phyloP scores from a whole-genome alignment of 495 filamentous ascomycete species.

The Penicillium canariense region DNA sequence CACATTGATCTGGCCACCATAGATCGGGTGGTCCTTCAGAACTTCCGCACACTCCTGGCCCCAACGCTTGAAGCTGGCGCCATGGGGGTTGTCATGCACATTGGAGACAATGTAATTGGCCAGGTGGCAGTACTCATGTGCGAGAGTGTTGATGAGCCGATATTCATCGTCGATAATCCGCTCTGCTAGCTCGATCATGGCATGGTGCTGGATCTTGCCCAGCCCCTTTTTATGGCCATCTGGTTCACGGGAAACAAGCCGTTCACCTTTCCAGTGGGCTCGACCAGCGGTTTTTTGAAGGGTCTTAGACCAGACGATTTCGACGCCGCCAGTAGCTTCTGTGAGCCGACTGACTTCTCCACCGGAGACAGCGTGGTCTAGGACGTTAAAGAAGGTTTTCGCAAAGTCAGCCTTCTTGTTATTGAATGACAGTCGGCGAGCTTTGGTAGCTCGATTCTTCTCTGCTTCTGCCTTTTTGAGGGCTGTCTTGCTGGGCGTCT shows the following conservation, averaged over 20 bases:
- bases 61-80: conserved; percentile 77
- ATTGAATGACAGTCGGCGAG: conserved; percentile 63
- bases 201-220: conserved; percentile 54
- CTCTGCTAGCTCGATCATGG: conserved; percentile 81
- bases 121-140: conserved; percentile 95
- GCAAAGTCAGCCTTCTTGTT: conserved; percentile 64
- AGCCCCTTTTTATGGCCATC: conserved; percentile 4
- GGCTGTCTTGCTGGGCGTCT: conserved; percentile 43
- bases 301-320: conserved; percentile 78
- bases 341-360: conserved; percentile 61
- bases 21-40: conserved; percentile 41
- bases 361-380: conserved; percentile 65
- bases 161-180: conserved; percentile 78
- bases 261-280: conserved; percentile 74
- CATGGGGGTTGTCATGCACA: conserved; percentile 70
- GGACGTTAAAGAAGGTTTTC: conserved; percentile 62
- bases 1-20: conserved; percentile 61
- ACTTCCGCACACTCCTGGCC: conserved; percentile 47
- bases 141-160: conserved; percentile 78
- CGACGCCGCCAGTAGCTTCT: conserved; percentile 69
- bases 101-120: conserved; percentile 79
- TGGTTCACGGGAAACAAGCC: conserved; percentile 30
- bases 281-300: conserved; percentile 85
- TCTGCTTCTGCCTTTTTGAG: conserved; percentile 44
- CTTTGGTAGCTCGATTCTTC: conserved; percentile 39